phyloP scores from a whole-genome alignment of 2,329 filamentous ascomycete species.

The Botryotinia calthae region DNA sequence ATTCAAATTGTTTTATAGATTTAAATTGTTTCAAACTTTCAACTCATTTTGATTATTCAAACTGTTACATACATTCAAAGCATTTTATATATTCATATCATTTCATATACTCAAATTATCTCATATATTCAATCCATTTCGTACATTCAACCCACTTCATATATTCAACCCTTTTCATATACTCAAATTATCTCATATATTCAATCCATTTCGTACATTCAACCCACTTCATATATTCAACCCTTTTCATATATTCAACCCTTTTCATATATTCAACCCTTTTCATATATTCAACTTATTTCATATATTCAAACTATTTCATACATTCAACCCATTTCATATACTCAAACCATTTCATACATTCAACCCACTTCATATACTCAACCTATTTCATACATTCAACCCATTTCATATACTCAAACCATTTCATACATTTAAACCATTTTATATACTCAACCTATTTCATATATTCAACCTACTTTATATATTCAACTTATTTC shows the following conservation, averaged over 20 bases:
- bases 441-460: too few species aligned
- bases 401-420: too few species aligned
- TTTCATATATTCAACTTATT: too few species aligned
- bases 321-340: background rate
- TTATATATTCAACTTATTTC: too few species aligned
- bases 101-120: background rate
- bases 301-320: too few species aligned
- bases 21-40: too few species aligned
- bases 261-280: rapidly evolving
- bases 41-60: too few species aligned
- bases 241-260: background rate
- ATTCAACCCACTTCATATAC: background rate
- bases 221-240: too few species aligned
- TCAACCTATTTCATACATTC: background rate
- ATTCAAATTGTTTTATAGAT: too few species aligned
- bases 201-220: background rate
- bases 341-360: background rate
- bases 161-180: background rate
- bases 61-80: background rate
- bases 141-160: too few species aligned
- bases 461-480: too few species aligned
- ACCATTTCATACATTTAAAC: too few species aligned
- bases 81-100: background rate
- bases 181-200: background rate
- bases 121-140: background rate